Evolutionary conservation across 495 filamentous ascomycete genomes (phyloP), one percentile per base, ranked within the genome.

Genomic region (Tuber brumale): DNA sequence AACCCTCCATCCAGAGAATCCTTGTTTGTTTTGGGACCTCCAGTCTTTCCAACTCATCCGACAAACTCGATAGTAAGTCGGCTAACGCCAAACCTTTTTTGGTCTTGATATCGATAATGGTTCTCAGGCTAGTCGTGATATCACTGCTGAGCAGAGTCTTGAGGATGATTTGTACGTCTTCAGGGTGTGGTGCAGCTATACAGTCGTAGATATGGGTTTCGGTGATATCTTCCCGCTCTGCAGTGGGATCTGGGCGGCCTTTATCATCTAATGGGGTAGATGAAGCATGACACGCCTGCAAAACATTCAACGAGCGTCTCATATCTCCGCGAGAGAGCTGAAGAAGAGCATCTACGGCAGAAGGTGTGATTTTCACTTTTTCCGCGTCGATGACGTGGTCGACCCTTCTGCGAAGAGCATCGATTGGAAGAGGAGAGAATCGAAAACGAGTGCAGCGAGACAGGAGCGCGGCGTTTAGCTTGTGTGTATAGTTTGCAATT

Each of bases 401-500:
- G 12, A 98, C 93, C 45, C 98, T 84, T 0, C 86, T 86, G 71
- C 91, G 86, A 74, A 99, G 97, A 82, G 97, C 95, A 8, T 81
- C 84, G 76, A 96, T 92, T 82, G 97, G 97, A 45, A 99, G 85
- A 41, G 95, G 95, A 77, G 92, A 95, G 85, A 99, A 99, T 35
- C 95, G 88, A 85, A 99, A 99, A 51, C 95, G 87, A 3, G 95
- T 98, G 85, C 95, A 99, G 77, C 95, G 87, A 44, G 94, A 97
- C 27, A 99, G 88, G 12, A 99, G 87, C 0, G 95, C 95, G 0
- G 95, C 94, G 9, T 93, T 94, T n/a, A 99, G 90, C 84, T 98
- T 99, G 86, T 99, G 95, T 44, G 95, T 97, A 84, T 99, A 99
- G 84, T 99, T 99, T 80, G 96, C 96, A 75, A 99, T 97, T 81